Percentiles rank a stretch among this genome's conserved stretches.
phyloP scores from a whole-genome alignment of 2,329 filamentous ascomycete species.

The Magnaporthiopsis rhizophila region DNA sequence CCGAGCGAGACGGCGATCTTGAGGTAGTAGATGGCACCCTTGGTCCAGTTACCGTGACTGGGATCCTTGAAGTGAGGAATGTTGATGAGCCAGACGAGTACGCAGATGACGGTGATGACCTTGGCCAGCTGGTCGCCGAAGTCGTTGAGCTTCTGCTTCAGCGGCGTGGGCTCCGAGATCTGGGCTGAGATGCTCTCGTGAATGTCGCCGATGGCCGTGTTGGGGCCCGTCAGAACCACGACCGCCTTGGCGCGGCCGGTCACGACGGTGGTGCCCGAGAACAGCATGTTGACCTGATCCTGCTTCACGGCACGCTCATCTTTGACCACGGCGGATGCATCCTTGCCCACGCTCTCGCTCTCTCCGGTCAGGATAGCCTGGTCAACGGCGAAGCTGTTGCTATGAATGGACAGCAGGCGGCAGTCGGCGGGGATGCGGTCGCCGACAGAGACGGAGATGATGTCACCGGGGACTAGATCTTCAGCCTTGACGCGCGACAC shows the following conservation, averaged over 20 bases:
- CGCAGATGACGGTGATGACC: slow-evolving; percentile 94
- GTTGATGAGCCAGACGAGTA: slow-evolving; percentile 97
- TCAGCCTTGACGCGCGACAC: slow-evolving; percentile 86
- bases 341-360: slow-evolving; percentile 93
- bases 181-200: slow-evolving; percentile 98
- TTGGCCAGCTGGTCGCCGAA: slow-evolving; percentile 95
- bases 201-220: slow-evolving; percentile 95
- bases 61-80: slow-evolving; percentile 95
- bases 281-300: slow-evolving; percentile 95
- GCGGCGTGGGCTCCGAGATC: slow-evolving; percentile 91
- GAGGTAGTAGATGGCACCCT: slow-evolving; percentile 98
- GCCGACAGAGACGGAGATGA: slow-evolving; percentile 80
- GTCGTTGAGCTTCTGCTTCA: slow-evolving; percentile 98
- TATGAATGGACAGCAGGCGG: slow-evolving; percentile 79
- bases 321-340: slow-evolving; percentile 54
- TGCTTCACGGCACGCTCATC: slow-evolving; percentile 89
- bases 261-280: slow-evolving; percentile 95
- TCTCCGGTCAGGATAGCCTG: slow-evolving; percentile 96
- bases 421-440: slow-evolving; percentile 94
- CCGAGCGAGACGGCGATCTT: slow-evolving; percentile 98
- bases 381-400: slow-evolving; percentile 95
- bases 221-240: slow-evolving; percentile 81
- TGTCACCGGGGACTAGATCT: slow-evolving; percentile 89
- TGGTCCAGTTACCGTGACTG: slow-evolving; percentile 85
- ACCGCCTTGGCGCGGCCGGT: slow-evolving; percentile 87